A percentile compares a stretch with the other conserved stretches of the same genome.
Conservation (phyloP, 805 yeast genomes). For the Saccharomycopsis capsularis region DNA sequence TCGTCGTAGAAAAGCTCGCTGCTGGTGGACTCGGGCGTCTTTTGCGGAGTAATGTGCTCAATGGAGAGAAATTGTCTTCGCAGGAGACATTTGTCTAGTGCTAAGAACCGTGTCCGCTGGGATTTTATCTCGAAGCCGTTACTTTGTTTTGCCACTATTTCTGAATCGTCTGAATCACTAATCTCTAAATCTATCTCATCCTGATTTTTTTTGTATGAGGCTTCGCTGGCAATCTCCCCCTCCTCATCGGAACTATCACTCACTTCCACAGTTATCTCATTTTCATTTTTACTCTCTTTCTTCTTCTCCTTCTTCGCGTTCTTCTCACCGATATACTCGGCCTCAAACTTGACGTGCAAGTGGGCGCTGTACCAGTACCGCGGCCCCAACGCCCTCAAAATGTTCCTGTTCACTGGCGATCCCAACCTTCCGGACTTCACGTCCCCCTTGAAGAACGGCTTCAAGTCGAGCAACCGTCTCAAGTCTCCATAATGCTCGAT, state of each 20-base stretch:
- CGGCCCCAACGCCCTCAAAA: conserved; percentile 54
- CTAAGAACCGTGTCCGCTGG: conserved; percentile 63
- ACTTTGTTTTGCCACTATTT: conserved; percentile 11
- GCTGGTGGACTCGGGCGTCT: background rate
- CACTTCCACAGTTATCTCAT: conserved; percentile 22
- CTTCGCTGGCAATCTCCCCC: background rate
- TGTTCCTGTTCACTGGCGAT: conserved; percentile 53
- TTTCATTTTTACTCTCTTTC: conserved; percentile 20
- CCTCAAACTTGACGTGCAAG: conserved; percentile 68
- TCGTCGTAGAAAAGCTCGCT: conserved; percentile 10
- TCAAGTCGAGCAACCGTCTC: conserved; percentile 41
- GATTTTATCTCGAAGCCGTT: conserved; percentile 9
- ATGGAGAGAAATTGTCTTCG: conserved; percentile 51
- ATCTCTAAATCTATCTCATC: background rate
- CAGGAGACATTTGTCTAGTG: conserved; percentile 81
- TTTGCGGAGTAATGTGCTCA: conserved; percentile 33
- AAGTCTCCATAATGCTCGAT: conserved; percentile 60
- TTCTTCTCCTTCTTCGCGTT: conserved; percentile 20
- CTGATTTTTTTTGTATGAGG: background rate
- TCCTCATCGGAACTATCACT: conserved; percentile 9
- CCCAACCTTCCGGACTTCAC: conserved; percentile 58
- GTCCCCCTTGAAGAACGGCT: conserved; percentile 66
- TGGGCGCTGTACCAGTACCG: conserved; percentile 84
- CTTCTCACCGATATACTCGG: conserved; percentile 32
- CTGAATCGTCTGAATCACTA: conserved; percentile 8